These are phyloP conservation scores for Agaricales sp. DNA, from an alignment of 1,284 basidiomycete genomes.

Conservation along the genomic window DNA sequence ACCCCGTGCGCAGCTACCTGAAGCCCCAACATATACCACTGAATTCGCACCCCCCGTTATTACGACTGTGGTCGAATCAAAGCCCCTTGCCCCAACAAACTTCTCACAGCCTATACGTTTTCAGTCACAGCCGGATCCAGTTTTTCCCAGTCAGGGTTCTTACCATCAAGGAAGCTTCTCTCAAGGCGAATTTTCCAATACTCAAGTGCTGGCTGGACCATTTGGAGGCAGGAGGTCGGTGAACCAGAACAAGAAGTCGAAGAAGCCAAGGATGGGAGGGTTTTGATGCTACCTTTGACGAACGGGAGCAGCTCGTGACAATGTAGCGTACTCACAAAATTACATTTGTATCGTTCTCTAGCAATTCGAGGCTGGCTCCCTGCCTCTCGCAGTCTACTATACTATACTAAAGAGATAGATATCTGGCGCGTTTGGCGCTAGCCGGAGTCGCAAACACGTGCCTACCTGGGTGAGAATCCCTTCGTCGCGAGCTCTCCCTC, in stretches of 20 bases:
- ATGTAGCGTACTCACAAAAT: no score
- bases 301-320: no score
- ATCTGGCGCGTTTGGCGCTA: no score
- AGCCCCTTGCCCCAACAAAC: slow-evolving; percentile 2
- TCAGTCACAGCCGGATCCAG: slow-evolving; percentile 11
- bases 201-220: slow-evolving; percentile 62
- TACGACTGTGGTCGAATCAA: background rate
- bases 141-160: slow-evolving; percentile 7
- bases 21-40: background rate
- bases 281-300: slow-evolving; percentile 37
- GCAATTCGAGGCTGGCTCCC: no score
- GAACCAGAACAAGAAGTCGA: slow-evolving; percentile 46
- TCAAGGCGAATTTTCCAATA: slow-evolving; percentile 43
- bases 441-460: no score
- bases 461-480: no score
- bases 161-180: slow-evolving; percentile 18
- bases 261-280: slow-evolving; percentile 59
- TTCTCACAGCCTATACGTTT: background rate
- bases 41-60: background rate
- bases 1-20: background rate
- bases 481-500: no score
- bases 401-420: no score
- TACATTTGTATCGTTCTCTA: no score
- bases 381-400: no score
- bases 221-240: slow-evolving; percentile 49